Evolutionary conservation across 768 basidiomycete genomes (phyloP), one percentile per base, ranked within the genome.

Genomic region (Lactarius psammicola): DNA sequence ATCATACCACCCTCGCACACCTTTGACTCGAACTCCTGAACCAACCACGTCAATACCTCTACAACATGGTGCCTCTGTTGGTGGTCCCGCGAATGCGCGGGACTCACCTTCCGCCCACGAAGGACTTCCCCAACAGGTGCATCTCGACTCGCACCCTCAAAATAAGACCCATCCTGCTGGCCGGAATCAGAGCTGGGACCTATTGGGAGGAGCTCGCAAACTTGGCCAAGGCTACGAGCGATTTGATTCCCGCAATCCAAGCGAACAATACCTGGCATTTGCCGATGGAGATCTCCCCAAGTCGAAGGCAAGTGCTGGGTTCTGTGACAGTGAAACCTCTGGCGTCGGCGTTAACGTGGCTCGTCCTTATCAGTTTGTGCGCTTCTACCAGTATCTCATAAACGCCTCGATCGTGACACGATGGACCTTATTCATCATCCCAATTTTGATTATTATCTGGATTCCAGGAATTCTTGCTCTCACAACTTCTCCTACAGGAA

Each of bases 401-500:
- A 88, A 87, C 71, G 84, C 84, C 23, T 90, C 89, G 2, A 87
- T 93, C 73, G 80, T 92, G 56, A 87, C 90, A 9, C 84, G 92
- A 42, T 94, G 92, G 92, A 79, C 85, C 26, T 67, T 94, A 34
- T 89, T 88, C 77, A 91, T 95, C 71, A 73, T 93, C 20, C 92
- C 92, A 1, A 75, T 92, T 31, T 77, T 92, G 44, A 84, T 75
- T 34, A 68, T 87, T 31, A 66, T 89, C 1, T 90, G 89, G 88
- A 87, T 90, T 36, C 89, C 88, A 1, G 89, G 86, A 10, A 92
- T 94, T 68, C 76, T 95, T 36, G 81, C 82, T 31, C 72, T 92
- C 28, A 83, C 84, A 0, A 76, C 70, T 73, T 81, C 70, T 64
- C 84, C 81, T 0, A 71, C 85, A 57, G 84, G 85, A 2, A 76